Evolutionary conservation across 805 yeast species (phyloP).

Genomic region (Metschnikowia reukaufii): DNA sequence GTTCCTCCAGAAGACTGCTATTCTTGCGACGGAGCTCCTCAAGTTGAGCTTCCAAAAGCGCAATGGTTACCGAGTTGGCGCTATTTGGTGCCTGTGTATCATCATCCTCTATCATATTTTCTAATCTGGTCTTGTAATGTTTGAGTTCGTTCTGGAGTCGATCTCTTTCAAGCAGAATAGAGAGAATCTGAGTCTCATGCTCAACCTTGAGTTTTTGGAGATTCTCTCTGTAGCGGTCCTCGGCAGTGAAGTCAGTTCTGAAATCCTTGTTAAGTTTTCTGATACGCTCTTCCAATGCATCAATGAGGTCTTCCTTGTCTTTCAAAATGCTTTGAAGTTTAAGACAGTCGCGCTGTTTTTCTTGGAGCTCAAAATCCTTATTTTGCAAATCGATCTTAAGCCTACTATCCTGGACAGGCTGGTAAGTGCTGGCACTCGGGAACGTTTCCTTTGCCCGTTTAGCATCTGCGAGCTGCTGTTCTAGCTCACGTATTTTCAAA

Average conservation of each 20-base stretch:
- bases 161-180: conserved; percentile 39
- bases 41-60: conserved; percentile 34
- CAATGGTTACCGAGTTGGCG: conserved; percentile 16
- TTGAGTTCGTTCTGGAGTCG: conserved; percentile 34
- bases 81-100: conserved; percentile 6
- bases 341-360: conserved; percentile 20
- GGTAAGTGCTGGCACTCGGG: conserved; percentile 12
- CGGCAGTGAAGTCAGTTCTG: conserved; percentile 7
- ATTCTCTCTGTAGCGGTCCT: conserved; percentile 21
- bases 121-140: conserved; percentile 31
- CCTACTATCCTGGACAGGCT: conserved; percentile 5
- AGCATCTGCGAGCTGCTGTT: conserved; percentile 36
- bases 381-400: conserved; percentile 22
- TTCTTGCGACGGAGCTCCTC: conserved; percentile 30
- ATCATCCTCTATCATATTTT: conserved; percentile 22
- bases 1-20: conserved; percentile 26
- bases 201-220: conserved; percentile 27
- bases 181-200: conserved; percentile 39
- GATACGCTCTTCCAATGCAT: conserved; percentile 33
- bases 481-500: conserved; percentile 35
- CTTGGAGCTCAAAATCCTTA: conserved; percentile 21
- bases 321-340: conserved; percentile 21
- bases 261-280: conserved; percentile 28
- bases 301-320: conserved; percentile 39
- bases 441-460: conserved; percentile 16